Conservation (phyloP, 805 yeast genomes). For the Sugiyamaella americana region DNA sequence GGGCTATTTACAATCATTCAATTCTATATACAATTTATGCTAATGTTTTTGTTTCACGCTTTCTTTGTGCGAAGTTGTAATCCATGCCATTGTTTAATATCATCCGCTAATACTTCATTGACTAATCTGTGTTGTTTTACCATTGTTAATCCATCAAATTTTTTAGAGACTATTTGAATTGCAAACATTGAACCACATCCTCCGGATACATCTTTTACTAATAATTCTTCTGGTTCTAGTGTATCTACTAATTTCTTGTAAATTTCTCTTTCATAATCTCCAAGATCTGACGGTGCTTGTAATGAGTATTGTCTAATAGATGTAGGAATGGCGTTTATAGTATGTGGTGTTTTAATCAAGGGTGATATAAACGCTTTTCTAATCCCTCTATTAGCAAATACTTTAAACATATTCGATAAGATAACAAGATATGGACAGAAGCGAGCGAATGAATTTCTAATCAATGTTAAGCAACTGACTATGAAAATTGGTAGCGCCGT, state of each 20-base stretch:
- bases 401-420: no score
- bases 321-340: no score
- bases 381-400: no score
- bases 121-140: conserved; percentile 90
- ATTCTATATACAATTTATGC: conserved; percentile 3
- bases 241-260: conserved; percentile 47
- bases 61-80: conserved; percentile 75
- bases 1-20: not conserved
- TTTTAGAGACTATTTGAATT: conserved; percentile 62
- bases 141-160: conserved; percentile 76
- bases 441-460: no score
- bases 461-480: no score
- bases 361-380: no score
- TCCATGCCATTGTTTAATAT: conserved; percentile 92
- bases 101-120: conserved; percentile 73
- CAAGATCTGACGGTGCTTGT: conserved; percentile 31
- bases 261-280: conserved; percentile 59
- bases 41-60: not conserved
- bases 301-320: not conserved
- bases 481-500: no score
- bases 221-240: conserved; percentile 55
- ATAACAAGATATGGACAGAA: no score
- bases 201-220: conserved; percentile 80
- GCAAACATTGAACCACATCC: conserved; percentile 99
- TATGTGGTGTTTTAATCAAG: no score